Conservation (phyloP, 495 filamentous ascomycete genomes). For the Tuber melanosporum region DNA sequence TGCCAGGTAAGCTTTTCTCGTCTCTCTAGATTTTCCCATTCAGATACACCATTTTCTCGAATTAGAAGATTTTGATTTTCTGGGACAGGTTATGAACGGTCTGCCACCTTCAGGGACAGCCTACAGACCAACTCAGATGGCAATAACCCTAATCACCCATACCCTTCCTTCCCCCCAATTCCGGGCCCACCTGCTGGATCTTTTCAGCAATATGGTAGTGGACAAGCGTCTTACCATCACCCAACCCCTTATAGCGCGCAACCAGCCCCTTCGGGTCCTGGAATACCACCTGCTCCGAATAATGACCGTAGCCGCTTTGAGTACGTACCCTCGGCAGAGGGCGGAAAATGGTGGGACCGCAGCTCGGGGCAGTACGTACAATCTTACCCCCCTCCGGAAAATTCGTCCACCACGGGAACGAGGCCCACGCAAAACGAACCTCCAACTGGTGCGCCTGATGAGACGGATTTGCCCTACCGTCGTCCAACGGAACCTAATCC, state of each 20-base stretch:
- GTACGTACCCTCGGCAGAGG: slow-evolving; percentile 11
- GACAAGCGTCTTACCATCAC: not conserved
- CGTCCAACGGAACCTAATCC: not conserved
- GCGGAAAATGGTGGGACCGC: slow-evolving; percentile 24
- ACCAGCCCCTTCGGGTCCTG: not conserved
- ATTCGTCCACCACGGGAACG: not conserved
- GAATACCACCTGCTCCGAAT: not conserved
- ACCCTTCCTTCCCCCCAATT: not conserved
- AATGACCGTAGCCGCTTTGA: slow-evolving; percentile 8
- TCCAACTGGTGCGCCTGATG: not conserved
- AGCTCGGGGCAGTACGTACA: slow-evolving; percentile 13
- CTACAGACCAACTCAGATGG: slow-evolving; percentile 5
- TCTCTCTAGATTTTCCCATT: not conserved
- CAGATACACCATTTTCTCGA: not conserved
- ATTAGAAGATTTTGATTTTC: slow-evolving; percentile 10
- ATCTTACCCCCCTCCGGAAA: not conserved
- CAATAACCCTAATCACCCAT: not conserved
- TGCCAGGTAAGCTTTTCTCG: slow-evolving; percentile 11
- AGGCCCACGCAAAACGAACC: not conserved
- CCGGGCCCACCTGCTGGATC: not conserved
- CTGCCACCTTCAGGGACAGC: slow-evolving; percentile 9
- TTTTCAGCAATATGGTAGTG: not conserved
- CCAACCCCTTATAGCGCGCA: not conserved
- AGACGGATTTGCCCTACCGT: not conserved
- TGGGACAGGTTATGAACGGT: slow-evolving; percentile 20